Base-by-base conservation (phyloP, 2,329 filamentous ascomycete species). In the Fusarium sp. region DNA sequence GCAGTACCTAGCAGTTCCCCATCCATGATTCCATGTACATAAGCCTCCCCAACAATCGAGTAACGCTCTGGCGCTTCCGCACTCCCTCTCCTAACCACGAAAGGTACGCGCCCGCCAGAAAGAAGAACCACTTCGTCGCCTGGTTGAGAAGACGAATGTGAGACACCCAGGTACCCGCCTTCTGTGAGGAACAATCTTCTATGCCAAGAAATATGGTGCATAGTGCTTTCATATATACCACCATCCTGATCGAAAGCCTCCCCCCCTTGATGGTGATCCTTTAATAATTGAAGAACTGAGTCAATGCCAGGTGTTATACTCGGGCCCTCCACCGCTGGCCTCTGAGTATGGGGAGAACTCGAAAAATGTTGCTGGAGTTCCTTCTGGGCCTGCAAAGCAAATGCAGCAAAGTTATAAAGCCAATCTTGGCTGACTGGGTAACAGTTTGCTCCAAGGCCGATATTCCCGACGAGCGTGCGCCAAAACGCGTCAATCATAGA, bases 31-130 rank as follows among this genome's bases (percentile, higher is more conserved):
- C 33, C 33, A 7, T 38, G 33, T 11, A 53, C 10, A 5, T 53
- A 53, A 14, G 33, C 4, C 14, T 53, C 50, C 3, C 50, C 50
- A 1, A 53, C 2, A 2, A 53, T 7, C 0, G 2, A 6, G 7
- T 36, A 36, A n/a, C 14, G 24, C 3, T 8, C 10, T 26, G 0
- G 5, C 2, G 7, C 4, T 0, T 22, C 3, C 9, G 0, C 3
- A 9, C 5, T 9, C 1, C 0, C 1, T 22, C 4, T 26, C 10
- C 11, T 2, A 0, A 38, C 20, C 3, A 38, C 31, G 0, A 53
- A 53, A 3, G 33, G 50, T 28, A 38, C 24, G 2, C 33, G 50
- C 1, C 50, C 33, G 0, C 50, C 33, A 18, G 50, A 53, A 6
- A 53, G 7, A 38, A 53, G 50, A 1, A 28, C 2, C 1, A 53